Percentiles rank a stretch among this genome's conserved stretches.
Evolutionary conservation across 768 basidiomycete genomes (phyloP).

Genomic region (Boletus fagicola): DNA sequence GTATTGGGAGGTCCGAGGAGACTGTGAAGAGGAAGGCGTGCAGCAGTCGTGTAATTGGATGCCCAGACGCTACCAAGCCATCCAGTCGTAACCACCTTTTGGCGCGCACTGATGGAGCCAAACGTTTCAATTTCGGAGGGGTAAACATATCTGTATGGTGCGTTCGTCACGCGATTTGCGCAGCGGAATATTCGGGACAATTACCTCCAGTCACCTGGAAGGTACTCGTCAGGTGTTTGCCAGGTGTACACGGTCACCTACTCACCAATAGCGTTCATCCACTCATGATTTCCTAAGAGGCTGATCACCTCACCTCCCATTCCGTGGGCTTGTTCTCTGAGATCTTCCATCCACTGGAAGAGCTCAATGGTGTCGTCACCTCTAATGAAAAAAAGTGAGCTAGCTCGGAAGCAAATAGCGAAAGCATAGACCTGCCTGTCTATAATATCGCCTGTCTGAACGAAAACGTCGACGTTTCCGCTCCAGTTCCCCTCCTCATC

Average conservation of each 20-base stretch:
- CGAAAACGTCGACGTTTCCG: constrained; percentile 78
- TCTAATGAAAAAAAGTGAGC: constrained; percentile 38
- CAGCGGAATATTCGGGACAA: constrained; percentile 10
- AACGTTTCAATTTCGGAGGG: constrained; percentile 81
- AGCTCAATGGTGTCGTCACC: constrained; percentile 89
- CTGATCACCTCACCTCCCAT: constrained; percentile 72
- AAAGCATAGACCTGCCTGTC: constrained; percentile 58
- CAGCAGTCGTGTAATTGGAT: constrained; percentile 76
- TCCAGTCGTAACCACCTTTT: constrained; percentile 72
- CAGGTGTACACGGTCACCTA: not conserved
- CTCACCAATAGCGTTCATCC: constrained; percentile 86
- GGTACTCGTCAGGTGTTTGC: constrained; percentile 10
- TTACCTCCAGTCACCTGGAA: constrained; percentile 82
- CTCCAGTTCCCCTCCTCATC: constrained; percentile 76
- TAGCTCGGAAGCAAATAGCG: not conserved
- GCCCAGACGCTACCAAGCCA: constrained; percentile 82
- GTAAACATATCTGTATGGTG: constrained; percentile 69
- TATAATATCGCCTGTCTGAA: constrained; percentile 96
- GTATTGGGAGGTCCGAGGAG: constrained; percentile 67
- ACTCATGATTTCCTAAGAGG: constrained; percentile 92
- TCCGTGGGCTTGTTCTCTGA: constrained; percentile 70
- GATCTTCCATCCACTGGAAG: constrained; percentile 79
- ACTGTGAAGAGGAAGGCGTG: constrained; percentile 78
- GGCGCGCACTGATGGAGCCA: constrained; percentile 66
- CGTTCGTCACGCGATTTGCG: constrained; percentile 6